Evolutionary conservation across 163 green algal species (phyloP).

Genomic region (Chlamydomonas reinhardtii): DNA sequence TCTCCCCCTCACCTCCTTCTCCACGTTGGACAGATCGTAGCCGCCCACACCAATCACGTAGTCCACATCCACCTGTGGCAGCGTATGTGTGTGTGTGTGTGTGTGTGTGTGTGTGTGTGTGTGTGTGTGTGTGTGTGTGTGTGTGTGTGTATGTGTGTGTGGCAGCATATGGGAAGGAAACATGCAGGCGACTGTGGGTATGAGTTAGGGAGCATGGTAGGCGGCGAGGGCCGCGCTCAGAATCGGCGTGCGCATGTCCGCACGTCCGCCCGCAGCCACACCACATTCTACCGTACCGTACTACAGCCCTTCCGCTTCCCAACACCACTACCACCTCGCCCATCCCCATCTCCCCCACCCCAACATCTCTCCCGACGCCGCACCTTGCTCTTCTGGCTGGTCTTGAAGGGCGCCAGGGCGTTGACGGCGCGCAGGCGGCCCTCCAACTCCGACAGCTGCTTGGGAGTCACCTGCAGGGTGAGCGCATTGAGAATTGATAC

Average conservation of each 20-base stretch:
- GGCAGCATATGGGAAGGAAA: too few relatives aligned
- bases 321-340: too few relatives aligned
- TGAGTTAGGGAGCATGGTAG: too few relatives aligned
- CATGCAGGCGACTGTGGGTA: too few relatives aligned
- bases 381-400: constrained; percentile 3
- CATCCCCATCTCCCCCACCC: not conserved
- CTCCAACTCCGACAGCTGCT: constrained; percentile 74
- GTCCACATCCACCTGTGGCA: constrained; percentile 77
- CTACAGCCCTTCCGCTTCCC: too few relatives aligned
- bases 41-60: constrained; percentile 95
- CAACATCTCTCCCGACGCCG: not conserved
- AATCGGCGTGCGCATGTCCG: too few relatives aligned
- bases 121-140: not conserved
- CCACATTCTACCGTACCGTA: too few relatives aligned
- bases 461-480: constrained; percentile 59
- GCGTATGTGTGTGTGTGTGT: too few relatives aligned
- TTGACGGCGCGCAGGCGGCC: constrained; percentile 66
- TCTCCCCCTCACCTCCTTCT: constrained; percentile 55
- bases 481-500: too few relatives aligned
- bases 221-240: too few relatives aligned
- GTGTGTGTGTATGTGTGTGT: too few relatives aligned
- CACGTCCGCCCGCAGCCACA: too few relatives aligned
- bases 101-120: not conserved
- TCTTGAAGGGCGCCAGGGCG: constrained; percentile 52
- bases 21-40: constrained; percentile 88